Evolutionary conservation across 2,329 filamentous ascomycete species (phyloP), one percentile per base, ranked within the genome.

Genomic region (Fusarium paranaense): DNA sequence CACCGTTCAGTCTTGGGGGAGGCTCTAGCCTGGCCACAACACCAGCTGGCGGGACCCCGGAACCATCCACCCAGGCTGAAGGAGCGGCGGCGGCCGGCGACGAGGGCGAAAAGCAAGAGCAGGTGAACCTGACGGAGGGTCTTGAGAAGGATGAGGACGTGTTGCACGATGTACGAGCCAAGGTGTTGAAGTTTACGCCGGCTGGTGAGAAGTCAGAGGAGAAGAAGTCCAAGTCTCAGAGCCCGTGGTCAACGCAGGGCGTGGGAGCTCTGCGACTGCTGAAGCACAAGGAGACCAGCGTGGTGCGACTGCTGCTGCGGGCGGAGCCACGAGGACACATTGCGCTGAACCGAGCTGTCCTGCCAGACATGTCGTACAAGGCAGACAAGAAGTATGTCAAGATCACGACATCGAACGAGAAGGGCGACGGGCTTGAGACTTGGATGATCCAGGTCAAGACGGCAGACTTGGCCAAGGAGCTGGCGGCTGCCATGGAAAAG

Each of bases 391-490:
- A 92, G 82, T 91, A 89, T 68, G 84, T 93, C 67, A 90, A 89
- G 79, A 75, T 92, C 66, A 85, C 86, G 13, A 87, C 89, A 6
- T 87, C 90, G 1, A 88, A 87, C 66, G 89, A 90, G 60, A 85
- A 86, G 59, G 91, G 90, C 18, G 86, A 86, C 54, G 87, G 87
- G 1, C 82, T 93, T 32, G 91, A 93, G 81, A 90, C 90, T 6
- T 95, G 92, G 91, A 88, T 92, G 79, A 82, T 95, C 18, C 90
- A 92, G 79, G 90, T 94, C 57, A 94, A 93, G 85, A 91, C 91
- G 4, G 85, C 87, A 71, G 87, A 89, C 38, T 77, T 91, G 47
- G 88, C 92, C 14, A 83, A 86, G 76, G 84, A 85, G 58, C 81
- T 94, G 45, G 87, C 88, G 1, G 81, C 81, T 18, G 84, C 83